Evolutionary conservation across 495 filamentous ascomycete species (phyloP).

Genomic region (Xanthoparmelia taractica): DNA sequence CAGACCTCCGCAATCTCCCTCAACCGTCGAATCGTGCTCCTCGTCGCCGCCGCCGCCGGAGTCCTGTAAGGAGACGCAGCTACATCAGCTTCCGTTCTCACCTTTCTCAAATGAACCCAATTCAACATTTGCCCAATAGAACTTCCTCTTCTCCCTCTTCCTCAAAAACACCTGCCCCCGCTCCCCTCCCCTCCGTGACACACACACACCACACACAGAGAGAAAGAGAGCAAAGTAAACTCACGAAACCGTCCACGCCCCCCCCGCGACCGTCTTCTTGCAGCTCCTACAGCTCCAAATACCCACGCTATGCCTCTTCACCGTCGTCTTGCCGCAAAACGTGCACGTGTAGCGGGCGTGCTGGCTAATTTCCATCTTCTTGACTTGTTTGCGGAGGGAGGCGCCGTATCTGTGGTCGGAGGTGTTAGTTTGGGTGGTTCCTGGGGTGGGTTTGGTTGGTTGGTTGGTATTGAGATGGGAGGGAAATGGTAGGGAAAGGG

Average conservation of each 20-base stretch:
- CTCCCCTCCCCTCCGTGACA: not conserved
- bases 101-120: too few species aligned
- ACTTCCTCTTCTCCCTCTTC: too few species aligned
- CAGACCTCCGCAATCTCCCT: constrained; percentile 98
- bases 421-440: constrained; percentile 4
- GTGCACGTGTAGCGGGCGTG: constrained; percentile 90
- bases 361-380: constrained; percentile 99
- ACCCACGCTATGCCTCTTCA: constrained; percentile 85
- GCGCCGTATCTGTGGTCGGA: constrained; percentile 74
- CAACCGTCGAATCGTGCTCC: constrained; percentile 95
- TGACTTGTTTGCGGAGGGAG: constrained; percentile 98
- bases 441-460: not conserved
- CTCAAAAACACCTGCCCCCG: too few species aligned
- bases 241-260: constrained; percentile 95
- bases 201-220: not conserved
- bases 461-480: too few species aligned
- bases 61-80: constrained; percentile 49
- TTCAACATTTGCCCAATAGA: too few species aligned
- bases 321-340: constrained; percentile 92
- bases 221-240: constrained; percentile 35
- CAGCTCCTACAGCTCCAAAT: constrained; percentile 95
- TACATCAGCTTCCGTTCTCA: constrained; percentile 27
- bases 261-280: constrained; percentile 91
- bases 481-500: not conserved
- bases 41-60: constrained; percentile 88